Percentiles rank a stretch among this genome's conserved stretches.
Evolutionary conservation across 176 grass and related monocot genomes (phyloP).

Genomic region (Phoenix roebelenii): DNA sequence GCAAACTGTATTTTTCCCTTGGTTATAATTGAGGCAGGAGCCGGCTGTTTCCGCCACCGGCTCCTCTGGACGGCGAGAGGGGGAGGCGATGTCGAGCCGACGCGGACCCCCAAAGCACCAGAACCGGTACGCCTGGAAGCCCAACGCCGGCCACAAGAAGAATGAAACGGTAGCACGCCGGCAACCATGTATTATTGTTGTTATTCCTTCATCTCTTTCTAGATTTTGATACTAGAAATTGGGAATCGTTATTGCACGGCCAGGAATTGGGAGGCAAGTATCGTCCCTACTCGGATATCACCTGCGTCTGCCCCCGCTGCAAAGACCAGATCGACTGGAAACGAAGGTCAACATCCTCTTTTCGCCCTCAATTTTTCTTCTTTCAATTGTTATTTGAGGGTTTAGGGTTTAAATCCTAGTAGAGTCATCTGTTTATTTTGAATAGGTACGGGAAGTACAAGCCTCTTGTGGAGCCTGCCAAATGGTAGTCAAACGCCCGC

Average conservation of each 20-base stretch:
- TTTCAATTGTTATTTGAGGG: conserved; percentile 1
- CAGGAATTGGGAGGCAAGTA: conserved; percentile 83
- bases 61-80: not conserved
- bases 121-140: conserved; percentile 83
- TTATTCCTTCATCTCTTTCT: not conserved
- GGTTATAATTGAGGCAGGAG: too few relatives aligned
- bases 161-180: conserved; percentile 42
- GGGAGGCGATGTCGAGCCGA: conserved; percentile 43
- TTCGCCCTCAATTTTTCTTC: not conserved
- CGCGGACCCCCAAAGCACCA: conserved; percentile 94
- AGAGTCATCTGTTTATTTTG: conserved; percentile 2
- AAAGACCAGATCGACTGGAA: conserved; percentile 98
- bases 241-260: too few relatives aligned
- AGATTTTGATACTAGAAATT: too few relatives aligned
- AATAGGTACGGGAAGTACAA: conserved; percentile 93
- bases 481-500: conserved; percentile 39
- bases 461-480: conserved; percentile 54
- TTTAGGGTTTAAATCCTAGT: not conserved
- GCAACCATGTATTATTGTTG: conserved; percentile 7
- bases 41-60: too few relatives aligned
- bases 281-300: conserved; percentile 62
- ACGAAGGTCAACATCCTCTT: conserved; percentile 36
- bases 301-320: conserved; percentile 87
- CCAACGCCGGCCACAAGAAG: conserved; percentile 68
- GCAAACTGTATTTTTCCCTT: too few relatives aligned